Base-by-base conservation (phyloP, 805 yeast genomes). In the Soucietia sequanensis region DNA sequence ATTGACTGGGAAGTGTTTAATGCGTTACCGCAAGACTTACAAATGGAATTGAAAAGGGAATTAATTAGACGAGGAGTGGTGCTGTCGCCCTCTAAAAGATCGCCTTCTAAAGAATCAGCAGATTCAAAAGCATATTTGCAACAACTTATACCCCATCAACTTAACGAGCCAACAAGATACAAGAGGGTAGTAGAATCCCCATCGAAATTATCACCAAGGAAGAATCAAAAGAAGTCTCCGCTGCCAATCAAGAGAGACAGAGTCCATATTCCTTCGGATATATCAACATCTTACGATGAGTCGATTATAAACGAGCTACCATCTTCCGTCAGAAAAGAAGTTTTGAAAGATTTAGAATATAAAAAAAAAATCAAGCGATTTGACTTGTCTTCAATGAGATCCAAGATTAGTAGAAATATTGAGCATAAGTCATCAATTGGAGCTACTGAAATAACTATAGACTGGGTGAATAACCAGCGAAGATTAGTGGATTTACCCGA, bases 1-100 rank as follows among this genome's bases (percentile, higher is more conserved):
- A 67, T 82, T 23, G 88, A 87, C 47, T 68, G 79, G 72, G 76
- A 72, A 2, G 85, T 84, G 2, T 76, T 86, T 48, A 64, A 72
- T 9, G 75, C 70, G 30, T 58, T 89, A 6, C 96, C 96, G 0
- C 46, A 56, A 2, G 83, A 80, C 16, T 76, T 89, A 4, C 78
- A 78, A 44, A 44, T 58, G 1, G 96, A 89, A 46, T 50, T 89
- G 1, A 65, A 61, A 40, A 52, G 55, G 3, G 87, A 83, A 41
- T 50, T 81, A 20, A 46, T 62, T 6, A 60, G 76, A 27, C 54
- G 84, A 18, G 65, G 69, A 0, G 41, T 62, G 15, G n/a, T n/a
- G 11, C 30, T 17, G 11, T 30, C 35, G 4, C 5, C 11, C 16
- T 27, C 26, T 13, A 31, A 26, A 15, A 14, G 11, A n/a, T 20